Conservation (phyloP, 2,329 filamentous ascomycete species). For the Trichoderma sp. region DNA sequence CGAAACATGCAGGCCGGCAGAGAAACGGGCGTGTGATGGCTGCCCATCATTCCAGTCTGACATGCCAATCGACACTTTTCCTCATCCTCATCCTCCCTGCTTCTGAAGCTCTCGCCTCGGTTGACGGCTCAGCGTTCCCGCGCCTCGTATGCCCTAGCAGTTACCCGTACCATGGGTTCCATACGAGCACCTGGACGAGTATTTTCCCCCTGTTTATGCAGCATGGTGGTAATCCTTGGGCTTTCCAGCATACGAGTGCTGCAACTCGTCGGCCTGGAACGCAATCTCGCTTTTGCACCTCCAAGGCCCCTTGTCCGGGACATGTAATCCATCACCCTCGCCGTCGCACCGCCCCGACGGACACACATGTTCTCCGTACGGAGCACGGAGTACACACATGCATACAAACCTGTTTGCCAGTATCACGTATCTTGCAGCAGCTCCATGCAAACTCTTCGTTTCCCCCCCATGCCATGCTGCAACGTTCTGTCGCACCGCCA, state of each 20-base stretch:
- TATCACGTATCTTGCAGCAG: background rate
- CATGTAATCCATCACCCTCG: background rate
- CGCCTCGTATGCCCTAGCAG: background rate
- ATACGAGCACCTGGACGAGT: background rate
- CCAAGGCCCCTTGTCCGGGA: slow-evolving; percentile 4
- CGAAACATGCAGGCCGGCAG: background rate
- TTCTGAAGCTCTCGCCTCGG: background rate
- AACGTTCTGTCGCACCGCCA: slow-evolving; percentile 7
- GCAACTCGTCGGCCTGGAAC: background rate
- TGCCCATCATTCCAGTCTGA: slow-evolving; percentile 8
- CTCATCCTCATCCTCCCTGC: background rate
- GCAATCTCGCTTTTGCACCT: slow-evolving; percentile 15
- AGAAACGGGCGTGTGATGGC: slow-evolving; percentile 8
- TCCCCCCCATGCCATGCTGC: background rate
- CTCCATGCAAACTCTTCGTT: slow-evolving; percentile 4
- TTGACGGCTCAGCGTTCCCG: background rate
- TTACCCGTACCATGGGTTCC: background rate
- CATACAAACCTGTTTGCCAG: background rate
- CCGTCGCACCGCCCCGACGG: slow-evolving; percentile 10
- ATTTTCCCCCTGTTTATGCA: slow-evolving; percentile 5
- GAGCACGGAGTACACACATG: background rate
- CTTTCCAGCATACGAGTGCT: background rate
- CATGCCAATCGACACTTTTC: background rate
- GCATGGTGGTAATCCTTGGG: slow-evolving; percentile 6
- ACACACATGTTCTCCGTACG: background rate